A percentile compares a stretch with the other conserved stretches of the same genome.
These are phyloP conservation scores for Chaetomiaceae sp. DNA, from an alignment of 2,329 filamentous ascomycete genomes.

Conservation along the genomic window DNA sequence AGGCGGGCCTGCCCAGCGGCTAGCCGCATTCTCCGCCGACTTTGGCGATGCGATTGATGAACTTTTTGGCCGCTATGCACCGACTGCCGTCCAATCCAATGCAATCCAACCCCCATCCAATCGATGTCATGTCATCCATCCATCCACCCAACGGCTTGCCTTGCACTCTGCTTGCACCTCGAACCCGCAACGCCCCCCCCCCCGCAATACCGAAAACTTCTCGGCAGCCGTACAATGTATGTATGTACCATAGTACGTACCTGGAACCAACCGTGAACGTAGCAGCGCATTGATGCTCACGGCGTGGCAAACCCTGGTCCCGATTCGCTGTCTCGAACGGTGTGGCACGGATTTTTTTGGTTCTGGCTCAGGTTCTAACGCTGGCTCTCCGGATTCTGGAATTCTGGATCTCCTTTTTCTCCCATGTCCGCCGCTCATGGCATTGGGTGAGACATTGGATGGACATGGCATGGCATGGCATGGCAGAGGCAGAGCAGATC, in stretches of 20 bases:
- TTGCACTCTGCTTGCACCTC: too few species aligned
- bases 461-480: neutral
- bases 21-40: conserved; percentile 13
- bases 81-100: neutral
- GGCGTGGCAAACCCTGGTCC: neutral
- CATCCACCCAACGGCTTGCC: too few species aligned
- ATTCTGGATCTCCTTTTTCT: too few species aligned
- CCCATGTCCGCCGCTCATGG: neutral
- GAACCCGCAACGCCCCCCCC: too few species aligned
- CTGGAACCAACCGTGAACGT: too few species aligned
- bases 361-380: too few species aligned
- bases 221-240: neutral
- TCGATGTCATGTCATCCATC: neutral
- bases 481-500: neutral
- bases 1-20: neutral
- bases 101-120: neutral
- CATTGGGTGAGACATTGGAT: too few species aligned
- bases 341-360: too few species aligned
- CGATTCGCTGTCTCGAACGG: neutral
- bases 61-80: too few species aligned
- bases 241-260: too few species aligned
- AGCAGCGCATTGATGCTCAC: too few species aligned
- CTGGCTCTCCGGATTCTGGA: neutral
- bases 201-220: conserved; percentile 5
- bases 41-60: neutral